Conservation (phyloP, 2,329 filamentous ascomycete genomes). For the Curvularia lunata region DNA sequence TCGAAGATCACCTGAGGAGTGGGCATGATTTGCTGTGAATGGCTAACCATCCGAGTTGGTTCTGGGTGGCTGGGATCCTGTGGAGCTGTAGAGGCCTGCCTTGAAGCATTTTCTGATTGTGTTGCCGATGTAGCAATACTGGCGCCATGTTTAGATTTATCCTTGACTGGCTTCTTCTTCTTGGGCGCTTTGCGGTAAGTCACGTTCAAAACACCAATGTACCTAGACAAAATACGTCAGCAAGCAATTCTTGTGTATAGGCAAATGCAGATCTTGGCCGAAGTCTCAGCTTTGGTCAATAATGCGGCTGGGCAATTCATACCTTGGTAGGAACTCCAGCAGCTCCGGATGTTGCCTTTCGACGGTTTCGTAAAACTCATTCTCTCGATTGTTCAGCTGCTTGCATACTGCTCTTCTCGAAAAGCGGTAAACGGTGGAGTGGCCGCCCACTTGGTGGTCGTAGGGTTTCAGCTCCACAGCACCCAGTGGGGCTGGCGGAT, state of each 20-base stretch:
- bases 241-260: slow-evolving; percentile 17
- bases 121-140: slow-evolving; percentile 19
- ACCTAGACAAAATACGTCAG: slow-evolving; percentile 63
- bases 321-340: slow-evolving; percentile 85
- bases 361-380: slow-evolving; percentile 97
- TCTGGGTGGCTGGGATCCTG: slow-evolving; percentile 25
- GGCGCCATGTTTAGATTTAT: slow-evolving; percentile 36
- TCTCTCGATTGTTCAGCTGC: slow-evolving; percentile 96
- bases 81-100: slow-evolving; percentile 23
- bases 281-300: slow-evolving; percentile 50
- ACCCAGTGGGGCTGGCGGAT: slow-evolving; percentile 69
- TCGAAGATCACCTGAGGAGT: slow-evolving; percentile 92
- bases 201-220: slow-evolving; percentile 96
- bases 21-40: slow-evolving; percentile 76
- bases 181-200: slow-evolving; percentile 87
- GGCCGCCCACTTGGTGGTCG: slow-evolving; percentile 94
- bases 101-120: slow-evolving; percentile 26
- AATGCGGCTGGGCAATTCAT: slow-evolving; percentile 32
- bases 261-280: slow-evolving; percentile 42
- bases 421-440: slow-evolving; percentile 95
- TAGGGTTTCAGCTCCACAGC: slow-evolving; percentile 97
- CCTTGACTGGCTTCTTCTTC: slow-evolving; percentile 55
- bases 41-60: slow-evolving; percentile 64
- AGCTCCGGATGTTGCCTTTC: slow-evolving; percentile 90
- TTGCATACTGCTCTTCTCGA: slow-evolving; percentile 96